Conservation (phyloP, 192 early-diverging fungal genomes). For the Rhizoclosmatium globosum region DNA sequence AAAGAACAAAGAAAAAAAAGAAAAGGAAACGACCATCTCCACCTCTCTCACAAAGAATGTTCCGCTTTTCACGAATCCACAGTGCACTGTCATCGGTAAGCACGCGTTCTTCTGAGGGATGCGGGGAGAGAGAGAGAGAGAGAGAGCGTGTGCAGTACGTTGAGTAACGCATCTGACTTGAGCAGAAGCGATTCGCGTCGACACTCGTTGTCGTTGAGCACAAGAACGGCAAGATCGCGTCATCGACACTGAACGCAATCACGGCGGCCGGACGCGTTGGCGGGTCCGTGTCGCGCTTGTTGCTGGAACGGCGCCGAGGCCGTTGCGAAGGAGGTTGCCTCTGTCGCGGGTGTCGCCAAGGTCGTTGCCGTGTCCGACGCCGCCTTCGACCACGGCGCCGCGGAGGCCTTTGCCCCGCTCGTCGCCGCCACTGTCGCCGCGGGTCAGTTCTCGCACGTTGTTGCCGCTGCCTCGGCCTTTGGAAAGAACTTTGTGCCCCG, state of each 20-base stretch:
- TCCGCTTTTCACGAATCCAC: not conserved
- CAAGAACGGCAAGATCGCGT: slow-evolving; percentile 74
- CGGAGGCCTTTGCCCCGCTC: slow-evolving; percentile 83
- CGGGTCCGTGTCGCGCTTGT: slow-evolving; percentile 87
- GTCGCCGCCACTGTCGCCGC: slow-evolving; percentile 75
- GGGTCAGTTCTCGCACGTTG: slow-evolving; percentile 79
- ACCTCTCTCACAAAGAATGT: not conserved
- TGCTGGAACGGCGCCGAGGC: slow-evolving; percentile 69
- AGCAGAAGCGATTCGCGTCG: slow-evolving; percentile 47
- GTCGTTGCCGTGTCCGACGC: slow-evolving; percentile 72
- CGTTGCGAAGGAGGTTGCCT: slow-evolving; percentile 63
- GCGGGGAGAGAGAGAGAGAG: not conserved
- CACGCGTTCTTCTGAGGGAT: not conserved
- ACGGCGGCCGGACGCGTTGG: slow-evolving; percentile 85
- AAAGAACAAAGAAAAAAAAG: slow-evolving; percentile 23
- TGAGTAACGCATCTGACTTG: not conserved
- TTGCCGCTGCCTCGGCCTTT: slow-evolving; percentile 87
- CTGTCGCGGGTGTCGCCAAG: not conserved
- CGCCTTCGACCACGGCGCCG: slow-evolving; percentile 77
- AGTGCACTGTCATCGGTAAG: not conserved
- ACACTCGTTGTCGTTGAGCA: slow-evolving; percentile 92
- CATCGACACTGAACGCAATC: slow-evolving; percentile 85
- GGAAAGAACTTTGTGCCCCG: slow-evolving; percentile 96
- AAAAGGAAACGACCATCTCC: not conserved
- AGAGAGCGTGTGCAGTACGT: not conserved